phyloP scores from a whole-genome alignment of 805 yeast species.

The Ogataea trehalophila region DNA sequence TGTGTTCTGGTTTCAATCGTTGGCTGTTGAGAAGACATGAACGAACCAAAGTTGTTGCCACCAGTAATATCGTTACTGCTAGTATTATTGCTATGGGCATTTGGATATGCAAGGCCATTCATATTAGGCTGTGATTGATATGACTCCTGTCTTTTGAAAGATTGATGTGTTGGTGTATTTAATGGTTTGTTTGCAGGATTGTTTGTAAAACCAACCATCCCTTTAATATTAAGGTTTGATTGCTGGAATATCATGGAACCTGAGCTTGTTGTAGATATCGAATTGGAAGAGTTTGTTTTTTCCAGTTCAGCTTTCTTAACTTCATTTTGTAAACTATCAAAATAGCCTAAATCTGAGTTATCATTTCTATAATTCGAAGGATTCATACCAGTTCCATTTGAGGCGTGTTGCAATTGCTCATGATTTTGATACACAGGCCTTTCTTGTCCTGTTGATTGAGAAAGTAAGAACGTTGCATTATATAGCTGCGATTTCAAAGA shows the following conservation, averaged over 20 bases:
- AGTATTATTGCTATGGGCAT: not conserved
- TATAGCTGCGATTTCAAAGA: conserved; percentile 9
- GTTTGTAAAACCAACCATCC: not conserved
- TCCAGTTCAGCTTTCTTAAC: not conserved
- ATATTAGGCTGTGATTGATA: conserved; percentile 12
- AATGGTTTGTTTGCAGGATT: not conserved
- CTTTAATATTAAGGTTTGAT: conserved; percentile 16
- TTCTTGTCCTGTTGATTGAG: conserved; percentile 52
- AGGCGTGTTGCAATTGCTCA: not conserved
- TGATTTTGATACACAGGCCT: conserved; percentile 21
- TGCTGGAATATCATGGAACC: conserved; percentile 23
- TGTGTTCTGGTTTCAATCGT: conserved; percentile 69
- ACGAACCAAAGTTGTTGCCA: conserved; percentile 10
- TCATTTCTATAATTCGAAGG: not conserved
- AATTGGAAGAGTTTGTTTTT: conserved; percentile 23
- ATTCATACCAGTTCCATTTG: not conserved
- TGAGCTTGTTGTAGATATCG: conserved; percentile 4
- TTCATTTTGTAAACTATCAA: not conserved
- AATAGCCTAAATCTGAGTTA: not conserved
- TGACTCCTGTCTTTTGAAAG: conserved; percentile 17
- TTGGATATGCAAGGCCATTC: conserved; percentile 1
- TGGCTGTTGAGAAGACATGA: conserved; percentile 32
- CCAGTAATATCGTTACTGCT: not conserved
- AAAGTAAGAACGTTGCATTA: conserved; percentile 26
- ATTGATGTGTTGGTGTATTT: conserved; percentile 7